Base-by-base conservation (phyloP, 345 rosid species). In the Eucalyptus viminalis region DNA sequence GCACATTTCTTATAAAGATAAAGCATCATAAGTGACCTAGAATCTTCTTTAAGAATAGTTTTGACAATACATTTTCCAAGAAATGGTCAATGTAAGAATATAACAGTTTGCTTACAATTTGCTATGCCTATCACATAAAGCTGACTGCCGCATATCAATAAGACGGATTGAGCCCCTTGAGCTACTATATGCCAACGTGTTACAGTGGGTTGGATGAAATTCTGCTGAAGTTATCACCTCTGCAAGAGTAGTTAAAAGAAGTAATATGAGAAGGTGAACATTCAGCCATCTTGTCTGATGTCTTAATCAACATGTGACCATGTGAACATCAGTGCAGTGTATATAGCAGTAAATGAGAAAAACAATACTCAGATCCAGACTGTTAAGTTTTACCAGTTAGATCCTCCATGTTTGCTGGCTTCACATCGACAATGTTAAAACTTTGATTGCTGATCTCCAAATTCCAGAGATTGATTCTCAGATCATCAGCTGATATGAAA, bases 151-250 rank as follows among this genome's bases (percentile, higher is more conserved):
- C 94, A 98, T 89, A 94, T 98, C 99, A 94, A 98, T 92, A 81
- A 98, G 96, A 90, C 99, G 96, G 91, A 98, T 94, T 86, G 99
- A 98, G 91, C 99, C 99, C 92, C 95, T 98, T 25, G 99, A 98
- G 94, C 99, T 98, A 93, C 99, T 97, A 91, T 98, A 98, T 83
- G 98, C 99, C 92, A 98, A 93, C 90, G 67, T 95, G 90, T 98
- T 96, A 92, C 99, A 98, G 88, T 96, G 99, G 60, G 91, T 94
- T 88, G 99, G 99, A 91, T 98, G 99, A 91, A 98, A 98, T 89
- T 98, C 99, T 37, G 99, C 99, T 91, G 99, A 97, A 89, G 99
- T 98, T 88, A 98, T 97, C 90, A 98, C 99, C 98, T 98, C 99
- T 98, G 97, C 94, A 92, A 89, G 85, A 76, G 47, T 40, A 76